phyloP scores from a whole-genome alignment of 192 early-diverging fungal species.

The Umbelopsis isabellina region DNA sequence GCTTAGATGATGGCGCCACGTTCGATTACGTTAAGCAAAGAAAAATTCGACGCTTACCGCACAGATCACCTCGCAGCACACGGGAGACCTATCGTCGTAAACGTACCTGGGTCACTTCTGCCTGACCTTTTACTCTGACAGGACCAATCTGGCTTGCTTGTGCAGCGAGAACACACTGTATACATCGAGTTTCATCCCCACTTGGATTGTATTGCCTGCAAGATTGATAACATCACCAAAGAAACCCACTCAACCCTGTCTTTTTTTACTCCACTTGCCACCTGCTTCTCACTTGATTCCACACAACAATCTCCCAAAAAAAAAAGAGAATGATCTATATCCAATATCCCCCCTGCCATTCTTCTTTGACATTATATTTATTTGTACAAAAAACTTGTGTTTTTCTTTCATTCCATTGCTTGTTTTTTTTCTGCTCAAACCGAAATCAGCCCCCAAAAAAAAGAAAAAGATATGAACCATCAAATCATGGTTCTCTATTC shows the following conservation, averaged over 20 bases:
- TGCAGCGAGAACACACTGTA: too few relatives aligned
- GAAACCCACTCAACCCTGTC: background rate
- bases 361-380: too few relatives aligned
- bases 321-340: background rate
- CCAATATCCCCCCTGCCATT: background rate
- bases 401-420: too few relatives aligned
- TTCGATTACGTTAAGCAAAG: slow-evolving; percentile 8
- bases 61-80: slow-evolving; percentile 19
- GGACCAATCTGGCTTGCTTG: too few relatives aligned
- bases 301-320: background rate
- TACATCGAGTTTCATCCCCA: too few relatives aligned
- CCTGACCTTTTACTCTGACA: background rate
- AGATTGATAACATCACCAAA: too few relatives aligned
- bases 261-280: background rate
- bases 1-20: background rate
- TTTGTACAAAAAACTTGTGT: too few relatives aligned
- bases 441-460: too few relatives aligned
- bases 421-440: too few relatives aligned
- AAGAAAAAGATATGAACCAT: too few relatives aligned
- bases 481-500: too few relatives aligned
- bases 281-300: background rate
- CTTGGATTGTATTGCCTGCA: too few relatives aligned
- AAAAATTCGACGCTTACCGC: slow-evolving; percentile 7
- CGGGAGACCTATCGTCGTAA: slow-evolving; percentile 12
- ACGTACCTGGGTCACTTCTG: slow-evolving; percentile 3